These are phyloP conservation scores for Leucocoprinus birnbaumii DNA, from an alignment of 768 basidiomycete genomes.

Conservation along the genomic window DNA sequence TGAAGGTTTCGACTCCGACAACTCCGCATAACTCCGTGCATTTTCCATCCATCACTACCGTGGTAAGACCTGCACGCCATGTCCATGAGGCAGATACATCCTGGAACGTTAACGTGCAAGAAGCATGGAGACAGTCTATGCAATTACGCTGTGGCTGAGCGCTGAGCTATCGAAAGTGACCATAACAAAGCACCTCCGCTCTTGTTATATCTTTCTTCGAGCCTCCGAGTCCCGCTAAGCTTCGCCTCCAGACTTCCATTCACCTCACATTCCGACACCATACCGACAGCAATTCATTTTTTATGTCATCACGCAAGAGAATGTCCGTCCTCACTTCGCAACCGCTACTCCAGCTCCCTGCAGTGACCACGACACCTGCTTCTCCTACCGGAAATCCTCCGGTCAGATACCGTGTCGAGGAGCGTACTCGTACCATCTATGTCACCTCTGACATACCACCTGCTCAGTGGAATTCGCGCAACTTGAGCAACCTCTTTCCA, in stretches of 20 bases:
- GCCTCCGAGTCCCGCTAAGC: background rate
- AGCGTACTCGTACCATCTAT: constrained; percentile 43
- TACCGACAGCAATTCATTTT: background rate
- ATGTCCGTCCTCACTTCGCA: constrained; percentile 37
- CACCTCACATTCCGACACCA: background rate
- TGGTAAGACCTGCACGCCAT: background rate
- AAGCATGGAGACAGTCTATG: background rate
- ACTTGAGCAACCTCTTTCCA: constrained; percentile 36
- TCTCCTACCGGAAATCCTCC: constrained; percentile 31
- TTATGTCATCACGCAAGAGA: constrained; percentile 33
- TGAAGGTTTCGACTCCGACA: too few relatives aligned
- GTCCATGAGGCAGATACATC: constrained; percentile 2
- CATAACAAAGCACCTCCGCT: too few relatives aligned
- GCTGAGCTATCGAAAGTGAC: too few relatives aligned
- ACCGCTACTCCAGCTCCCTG: constrained; percentile 19
- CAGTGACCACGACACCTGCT: constrained; percentile 16
- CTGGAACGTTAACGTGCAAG: background rate
- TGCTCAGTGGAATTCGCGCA: constrained; percentile 38
- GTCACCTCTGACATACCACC: constrained; percentile 41
- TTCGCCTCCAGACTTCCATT: too few relatives aligned
- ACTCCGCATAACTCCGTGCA: too few relatives aligned
- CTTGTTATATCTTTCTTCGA: background rate
- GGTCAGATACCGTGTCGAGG: constrained; percentile 44
- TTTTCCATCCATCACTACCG: too few relatives aligned
- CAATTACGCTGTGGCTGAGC: background rate